Evolutionary conservation across 257 asterid genomes (phyloP).

Genomic region (Penstemon newberryi): DNA sequence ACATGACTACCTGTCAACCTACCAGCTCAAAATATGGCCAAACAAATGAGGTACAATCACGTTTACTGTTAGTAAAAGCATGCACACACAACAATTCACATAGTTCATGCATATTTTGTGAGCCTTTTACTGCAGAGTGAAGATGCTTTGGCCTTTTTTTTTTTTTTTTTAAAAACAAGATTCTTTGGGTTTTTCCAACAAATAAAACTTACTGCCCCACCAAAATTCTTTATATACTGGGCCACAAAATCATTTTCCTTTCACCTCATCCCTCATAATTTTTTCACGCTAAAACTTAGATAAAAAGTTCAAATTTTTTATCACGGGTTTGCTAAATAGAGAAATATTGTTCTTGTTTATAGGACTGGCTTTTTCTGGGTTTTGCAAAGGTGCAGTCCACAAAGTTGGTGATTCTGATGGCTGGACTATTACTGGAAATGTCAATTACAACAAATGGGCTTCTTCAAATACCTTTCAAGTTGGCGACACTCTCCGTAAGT

Average conservation of each 20-base stretch:
- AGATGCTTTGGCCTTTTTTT: too few species aligned
- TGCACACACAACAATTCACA: constrained; percentile 21
- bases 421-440: constrained; percentile 46
- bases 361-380: constrained; percentile 20
- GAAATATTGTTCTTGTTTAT: constrained; percentile 25
- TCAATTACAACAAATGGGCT: constrained; percentile 58
- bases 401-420: constrained; percentile 56
- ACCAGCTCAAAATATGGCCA: too few species aligned
- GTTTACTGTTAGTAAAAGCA: constrained; percentile 30
- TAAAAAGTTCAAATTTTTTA: neutral
- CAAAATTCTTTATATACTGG: neutral
- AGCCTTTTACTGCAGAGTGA: constrained; percentile 19
- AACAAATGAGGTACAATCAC: constrained; percentile 27
- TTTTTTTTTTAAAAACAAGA: neutral
- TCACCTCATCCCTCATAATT: neutral
- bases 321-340: constrained; percentile 34
- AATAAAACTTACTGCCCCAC: constrained; percentile 3
- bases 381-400: constrained; percentile 31
- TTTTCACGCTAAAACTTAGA: neutral
- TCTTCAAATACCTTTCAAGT: constrained; percentile 38
- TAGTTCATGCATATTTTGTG: constrained; percentile 39
- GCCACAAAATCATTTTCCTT: neutral
- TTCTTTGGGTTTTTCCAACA: constrained; percentile 16
- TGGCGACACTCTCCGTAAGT: constrained; percentile 49
- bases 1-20: too few species aligned